phyloP scores from a whole-genome alignment of 495 filamentous ascomycete genomes.

The Ascobolus immersus region DNA sequence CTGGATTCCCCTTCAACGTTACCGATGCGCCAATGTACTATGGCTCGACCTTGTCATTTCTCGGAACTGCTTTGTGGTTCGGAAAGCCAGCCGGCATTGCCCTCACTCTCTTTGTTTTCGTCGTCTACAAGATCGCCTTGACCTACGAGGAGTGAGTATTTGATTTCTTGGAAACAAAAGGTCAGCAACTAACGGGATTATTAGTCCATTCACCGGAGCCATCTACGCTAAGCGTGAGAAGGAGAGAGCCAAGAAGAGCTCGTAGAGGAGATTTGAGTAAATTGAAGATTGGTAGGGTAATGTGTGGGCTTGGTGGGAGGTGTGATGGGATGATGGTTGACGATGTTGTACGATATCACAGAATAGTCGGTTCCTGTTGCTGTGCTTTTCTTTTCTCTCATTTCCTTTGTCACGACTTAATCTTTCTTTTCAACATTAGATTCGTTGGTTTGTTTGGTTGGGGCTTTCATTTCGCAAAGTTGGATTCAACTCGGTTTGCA shows the following conservation, averaged over 20 bases:
- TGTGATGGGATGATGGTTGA: no score
- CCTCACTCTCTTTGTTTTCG: slow-evolving; percentile 46
- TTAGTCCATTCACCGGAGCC: slow-evolving; percentile 68
- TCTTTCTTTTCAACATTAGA: no score
- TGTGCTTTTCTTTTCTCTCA: no score
- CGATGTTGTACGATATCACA: no score
- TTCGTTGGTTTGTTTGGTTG: no score
- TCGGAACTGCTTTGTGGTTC: slow-evolving; percentile 66
- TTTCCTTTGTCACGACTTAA: no score
- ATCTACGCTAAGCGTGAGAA: slow-evolving; percentile 81
- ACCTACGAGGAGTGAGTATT: slow-evolving; percentile 57
- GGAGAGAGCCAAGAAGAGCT: slow-evolving; percentile 22
- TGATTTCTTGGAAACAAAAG: slow-evolving; percentile 3
- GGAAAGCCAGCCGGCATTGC: slow-evolving; percentile 72
- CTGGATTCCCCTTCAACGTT: slow-evolving; percentile 84
- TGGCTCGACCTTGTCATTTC: slow-evolving; percentile 73
- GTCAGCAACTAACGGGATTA: slow-evolving; percentile 5
- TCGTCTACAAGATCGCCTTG: slow-evolving; percentile 61
- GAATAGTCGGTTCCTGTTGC: no score
- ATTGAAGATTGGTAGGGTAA: no score
- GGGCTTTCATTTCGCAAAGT: no score
- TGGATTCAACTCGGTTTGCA: no score
- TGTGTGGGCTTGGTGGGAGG: no score
- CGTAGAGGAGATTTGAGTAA: slow-evolving; percentile 13
- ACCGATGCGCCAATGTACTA: slow-evolving; percentile 90